A percentile compares a stretch with the other conserved stretches of the same genome.
These are phyloP conservation scores for Lithohypha guttulata DNA, from an alignment of 2,329 filamentous ascomycete species.

Conservation along the genomic window DNA sequence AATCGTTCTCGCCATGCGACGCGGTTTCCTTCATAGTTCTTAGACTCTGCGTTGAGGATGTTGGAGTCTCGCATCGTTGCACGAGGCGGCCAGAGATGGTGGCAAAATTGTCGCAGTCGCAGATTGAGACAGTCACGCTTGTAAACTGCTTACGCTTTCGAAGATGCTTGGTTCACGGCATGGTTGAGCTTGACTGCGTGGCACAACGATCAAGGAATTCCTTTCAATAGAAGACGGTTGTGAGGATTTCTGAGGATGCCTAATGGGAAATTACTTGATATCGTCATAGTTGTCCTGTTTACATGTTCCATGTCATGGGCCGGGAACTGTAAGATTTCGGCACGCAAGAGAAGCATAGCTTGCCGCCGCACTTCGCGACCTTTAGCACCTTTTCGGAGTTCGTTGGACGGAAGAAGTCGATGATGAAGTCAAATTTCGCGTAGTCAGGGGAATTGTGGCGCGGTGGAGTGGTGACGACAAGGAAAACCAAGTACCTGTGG, in stretches of 20 bases:
- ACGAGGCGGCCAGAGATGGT: background rate
- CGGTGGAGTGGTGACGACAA: constrained; percentile 3
- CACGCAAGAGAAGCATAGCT: constrained; percentile 4
- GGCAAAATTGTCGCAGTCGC: background rate
- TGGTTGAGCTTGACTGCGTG: background rate
- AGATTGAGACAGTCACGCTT: no score
- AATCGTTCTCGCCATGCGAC: constrained; percentile 6
- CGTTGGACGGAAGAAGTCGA: background rate
- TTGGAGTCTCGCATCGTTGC: constrained; percentile 1
- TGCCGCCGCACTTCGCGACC: background rate
- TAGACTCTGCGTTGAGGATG: constrained; percentile 4
- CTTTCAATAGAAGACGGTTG: background rate
- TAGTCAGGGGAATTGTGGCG: background rate
- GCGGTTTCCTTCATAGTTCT: constrained; percentile 7
- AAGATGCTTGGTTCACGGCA: background rate
- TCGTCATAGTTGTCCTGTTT: constrained; percentile 1
- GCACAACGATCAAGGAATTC: background rate
- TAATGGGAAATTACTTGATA: background rate
- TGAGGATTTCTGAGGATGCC: no score
- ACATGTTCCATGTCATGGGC: background rate
- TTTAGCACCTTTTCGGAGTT: background rate
- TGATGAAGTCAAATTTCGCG: constrained; percentile 2
- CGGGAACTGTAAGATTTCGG: background rate
- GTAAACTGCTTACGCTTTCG: constrained; percentile 2
- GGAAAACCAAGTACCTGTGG: constrained; percentile 4